Conservation (phyloP, 192 early-diverging fungal species). For the Coemansia sp. region DNA sequence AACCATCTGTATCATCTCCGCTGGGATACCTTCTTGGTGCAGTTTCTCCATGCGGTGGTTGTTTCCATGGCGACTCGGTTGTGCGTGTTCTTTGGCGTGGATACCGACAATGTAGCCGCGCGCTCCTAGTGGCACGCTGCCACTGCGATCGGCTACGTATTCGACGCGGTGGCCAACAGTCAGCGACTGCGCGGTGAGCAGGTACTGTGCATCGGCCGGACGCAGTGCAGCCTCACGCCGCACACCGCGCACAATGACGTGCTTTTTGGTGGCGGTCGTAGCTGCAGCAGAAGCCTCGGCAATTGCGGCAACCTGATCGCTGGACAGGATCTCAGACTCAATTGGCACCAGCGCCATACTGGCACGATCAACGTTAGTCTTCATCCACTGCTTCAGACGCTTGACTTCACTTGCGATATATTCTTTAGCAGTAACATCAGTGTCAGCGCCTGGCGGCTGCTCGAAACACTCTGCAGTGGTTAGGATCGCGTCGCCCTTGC, state of each 20-base stretch:
- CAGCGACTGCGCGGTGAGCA: conserved; percentile 76
- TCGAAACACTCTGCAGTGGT: conserved; percentile 38
- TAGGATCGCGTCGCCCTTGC: conserved; percentile 8
- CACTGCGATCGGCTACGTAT: conserved; percentile 64
- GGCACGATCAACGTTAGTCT: conserved; percentile 28
- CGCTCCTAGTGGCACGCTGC: conserved; percentile 73
- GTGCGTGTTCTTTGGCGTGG: conserved; percentile 22
- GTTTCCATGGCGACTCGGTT: conserved; percentile 4
- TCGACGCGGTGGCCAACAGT: conserved; percentile 85
- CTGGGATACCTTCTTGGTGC: conserved; percentile 41
- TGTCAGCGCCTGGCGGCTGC: background rate
- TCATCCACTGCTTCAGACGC: conserved; percentile 57
- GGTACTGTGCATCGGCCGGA: conserved; percentile 70
- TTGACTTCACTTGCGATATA: conserved; percentile 32
- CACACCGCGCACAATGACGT: conserved; percentile 35
- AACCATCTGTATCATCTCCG: conserved; percentile 63
- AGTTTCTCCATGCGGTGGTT: conserved; percentile 70
- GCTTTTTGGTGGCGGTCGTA: conserved; percentile 9
- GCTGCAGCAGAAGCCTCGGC: conserved; percentile 6
- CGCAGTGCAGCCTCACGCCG: conserved; percentile 66
- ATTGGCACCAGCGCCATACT: conserved; percentile 31
- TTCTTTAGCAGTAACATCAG: conserved; percentile 24
- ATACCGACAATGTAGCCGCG: conserved; percentile 85
- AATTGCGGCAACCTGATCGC: conserved; percentile 29
- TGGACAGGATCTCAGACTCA: conserved; percentile 37